Evolutionary conservation across 495 filamentous ascomycete species (phyloP), one percentile per base, ranked within the genome.

Genomic region (Hypoxylon lienhwacheense): DNA sequence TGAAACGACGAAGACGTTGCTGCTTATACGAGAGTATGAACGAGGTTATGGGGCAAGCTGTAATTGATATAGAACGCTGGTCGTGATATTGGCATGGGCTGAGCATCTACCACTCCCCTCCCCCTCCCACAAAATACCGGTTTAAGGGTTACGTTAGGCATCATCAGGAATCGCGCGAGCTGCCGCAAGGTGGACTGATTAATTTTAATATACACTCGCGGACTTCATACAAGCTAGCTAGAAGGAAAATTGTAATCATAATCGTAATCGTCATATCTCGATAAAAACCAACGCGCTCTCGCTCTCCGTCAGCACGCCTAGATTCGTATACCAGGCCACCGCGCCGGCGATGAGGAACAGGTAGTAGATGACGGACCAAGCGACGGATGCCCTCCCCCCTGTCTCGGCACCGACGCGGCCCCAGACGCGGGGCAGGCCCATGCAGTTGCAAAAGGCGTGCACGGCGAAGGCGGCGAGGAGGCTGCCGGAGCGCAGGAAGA

Each of bases 381-480:
- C 3, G 11, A 63, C 34, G 1, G 61, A 67, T 12, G 31, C 47
- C n/a, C 21, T 32, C 16, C 37, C 48, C 11, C n/a, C 24, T 19
- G 6, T 53, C 16, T 35, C 16, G 21, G 43, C 53, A 45, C 84
- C 78, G 1, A 95, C 83, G 3, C 82, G 75, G 0, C 91, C 90
- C 87, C 88, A 95, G 14, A 97, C 64, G 7, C 87, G 77, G n/a
- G 95, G 93, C 52, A 97, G 64, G 1, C 93, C 92, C 77, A 87
- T 84, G 79, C 82, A 89, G 64, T 98, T 98, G 71, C 93, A 97
- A 71, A 97, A 96, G 7, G 82, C 80, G 65, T 98, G 93, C 7
- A 85, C 85, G 7, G 85, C 60, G 32, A 91, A 85, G 8, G 84
- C 83, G 6, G 87, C 85, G 34, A 80, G 72, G 26, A 96, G 62